Base-by-base conservation (phyloP, 306 rosid species). In the Datisca glomerata region DNA sequence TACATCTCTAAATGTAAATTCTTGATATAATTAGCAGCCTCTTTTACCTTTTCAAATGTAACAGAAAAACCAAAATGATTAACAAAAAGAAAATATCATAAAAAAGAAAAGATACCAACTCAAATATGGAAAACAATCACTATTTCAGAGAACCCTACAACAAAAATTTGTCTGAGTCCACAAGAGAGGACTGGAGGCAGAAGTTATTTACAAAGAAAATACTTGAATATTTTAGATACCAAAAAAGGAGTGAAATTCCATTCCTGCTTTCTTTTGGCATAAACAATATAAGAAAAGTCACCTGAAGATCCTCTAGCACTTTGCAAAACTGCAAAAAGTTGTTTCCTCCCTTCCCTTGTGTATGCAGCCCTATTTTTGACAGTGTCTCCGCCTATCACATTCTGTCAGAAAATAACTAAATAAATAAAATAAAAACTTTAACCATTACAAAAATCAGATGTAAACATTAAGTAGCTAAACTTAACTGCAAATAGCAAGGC, bases 241-340 rank as follows among this genome's bases (percentile, higher is more conserved):
- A n/a, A n/a, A n/a, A n/a, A n/a, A n/a, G n/a, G n/a, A n/a, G n/a
- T n/a, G n/a, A n/a, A n/a, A n/a, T n/a, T n/a, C n/a, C n/a, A n/a
- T n/a, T n/a, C n/a, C n/a, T n/a, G n/a, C n/a, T n/a, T n/a, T n/a
- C n/a, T n/a, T n/a, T n/a, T n/a, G n/a, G n/a, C n/a, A n/a, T n/a
- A n/a, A n/a, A n/a, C n/a, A n/a, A n/a, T n/a, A 63, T 23, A 24
- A 47, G 54, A 51, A 25, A 52, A 61, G 44, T 69, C 72, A 89
- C 98, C 98, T 51, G 98, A 72, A 13, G 98, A 91, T 60, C 98
- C 98, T 32, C 98, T 73, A 54, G 96, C 98, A 57, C 80, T 71
- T 73, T 91, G 98, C 69, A 91, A 65, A 70, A 91, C 92, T 51
- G 98, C 78, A 78, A 84, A 91, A 32, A 91, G 78, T 63, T 84